Percentiles rank a stretch among this genome's conserved stretches.
phyloP scores from a whole-genome alignment of 768 basidiomycete genomes.

The Boletus rubropictus region DNA sequence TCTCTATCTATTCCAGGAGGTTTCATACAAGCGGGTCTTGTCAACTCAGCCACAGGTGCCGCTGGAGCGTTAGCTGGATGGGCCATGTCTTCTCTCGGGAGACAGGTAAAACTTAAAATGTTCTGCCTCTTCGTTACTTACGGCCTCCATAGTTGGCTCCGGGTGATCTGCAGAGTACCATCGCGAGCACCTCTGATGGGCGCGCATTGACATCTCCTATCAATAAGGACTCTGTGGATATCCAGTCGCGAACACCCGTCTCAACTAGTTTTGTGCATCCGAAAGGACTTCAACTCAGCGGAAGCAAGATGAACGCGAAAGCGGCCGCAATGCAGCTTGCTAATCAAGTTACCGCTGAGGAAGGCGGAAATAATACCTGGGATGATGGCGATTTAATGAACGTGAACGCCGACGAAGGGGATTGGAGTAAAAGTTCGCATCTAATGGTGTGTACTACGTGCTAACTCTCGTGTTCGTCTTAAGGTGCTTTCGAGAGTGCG shows the following conservation, averaged over 20 bases:
- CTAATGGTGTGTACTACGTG: background rate
- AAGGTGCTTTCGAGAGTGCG: slow-evolving; percentile 73
- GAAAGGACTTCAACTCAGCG: slow-evolving; percentile 69
- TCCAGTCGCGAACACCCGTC: background rate
- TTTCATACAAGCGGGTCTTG: slow-evolving; percentile 40
- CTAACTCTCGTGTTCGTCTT: background rate
- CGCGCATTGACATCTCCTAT: slow-evolving; percentile 39
- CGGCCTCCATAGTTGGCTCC: slow-evolving; percentile 49
- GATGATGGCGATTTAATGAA: slow-evolving; percentile 83
- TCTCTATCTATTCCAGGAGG: slow-evolving; percentile 27
- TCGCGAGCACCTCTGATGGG: slow-evolving; percentile 39
- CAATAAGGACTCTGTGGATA: background rate
- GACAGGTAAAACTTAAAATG: slow-evolving; percentile 48
- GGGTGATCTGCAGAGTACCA: slow-evolving; percentile 67
- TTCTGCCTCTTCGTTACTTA: background rate
- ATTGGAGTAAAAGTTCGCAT: slow-evolving; percentile 73
- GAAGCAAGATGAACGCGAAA: slow-evolving; percentile 40
- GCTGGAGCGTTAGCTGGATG: slow-evolving; percentile 91
- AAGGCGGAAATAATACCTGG: slow-evolving; percentile 52
- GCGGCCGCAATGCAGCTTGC: slow-evolving; percentile 49
- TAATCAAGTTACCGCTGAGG: slow-evolving; percentile 46
- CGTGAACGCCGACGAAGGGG: slow-evolving; percentile 86
- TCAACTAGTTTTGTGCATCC: slow-evolving; percentile 31
- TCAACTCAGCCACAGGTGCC: slow-evolving; percentile 84
- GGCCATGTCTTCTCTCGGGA: slow-evolving; percentile 89